phyloP scores from a whole-genome alignment of 1,284 basidiomycete genomes.

The Rhodotorula sp. region DNA sequence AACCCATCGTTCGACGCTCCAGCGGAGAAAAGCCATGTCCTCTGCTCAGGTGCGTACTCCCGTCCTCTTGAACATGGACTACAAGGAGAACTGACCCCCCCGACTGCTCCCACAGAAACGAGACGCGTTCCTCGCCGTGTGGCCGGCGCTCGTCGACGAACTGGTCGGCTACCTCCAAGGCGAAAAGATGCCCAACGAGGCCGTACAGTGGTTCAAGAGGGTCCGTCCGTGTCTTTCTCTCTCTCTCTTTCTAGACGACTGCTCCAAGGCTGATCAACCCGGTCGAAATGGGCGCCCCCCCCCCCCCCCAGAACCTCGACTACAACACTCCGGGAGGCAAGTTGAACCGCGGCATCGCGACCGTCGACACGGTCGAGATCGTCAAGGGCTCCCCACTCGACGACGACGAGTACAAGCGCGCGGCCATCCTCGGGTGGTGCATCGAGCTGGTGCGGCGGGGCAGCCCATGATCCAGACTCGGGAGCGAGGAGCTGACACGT shows the following conservation, averaged over 20 bases:
- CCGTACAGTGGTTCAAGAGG: conserved; percentile 72
- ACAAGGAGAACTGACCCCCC: not conserved
- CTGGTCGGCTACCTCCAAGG: conserved; percentile 62
- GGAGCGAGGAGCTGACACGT: too few species aligned
- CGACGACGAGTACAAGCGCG: conserved; percentile 83
- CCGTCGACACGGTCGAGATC: conserved; percentile 90
- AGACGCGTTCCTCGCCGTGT: conserved; percentile 55
- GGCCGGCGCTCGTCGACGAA: conserved; percentile 58
- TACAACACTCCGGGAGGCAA: conserved; percentile 97
- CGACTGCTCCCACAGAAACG: conserved; percentile 35
- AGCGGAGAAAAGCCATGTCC: not conserved
- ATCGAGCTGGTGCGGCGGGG: conserved; percentile 72
- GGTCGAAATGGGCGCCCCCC: not conserved
- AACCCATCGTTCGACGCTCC: not conserved
- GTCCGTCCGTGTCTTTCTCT: conserved; percentile 52
- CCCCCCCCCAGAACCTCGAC: conserved; percentile 81
- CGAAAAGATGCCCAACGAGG: conserved; percentile 76
- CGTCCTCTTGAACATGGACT: not conserved
- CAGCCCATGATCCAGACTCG: not conserved
- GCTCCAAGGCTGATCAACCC: too few species aligned
- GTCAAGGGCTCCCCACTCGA: conserved; percentile 65
- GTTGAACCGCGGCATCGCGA: conserved; percentile 91
- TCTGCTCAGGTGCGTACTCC: conserved; percentile 5
- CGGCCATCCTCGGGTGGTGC: conserved; percentile 92
- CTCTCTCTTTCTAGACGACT: too few species aligned